Conservation (phyloP, 805 yeast species). For the Ogataea nakhonphanomensis region DNA sequence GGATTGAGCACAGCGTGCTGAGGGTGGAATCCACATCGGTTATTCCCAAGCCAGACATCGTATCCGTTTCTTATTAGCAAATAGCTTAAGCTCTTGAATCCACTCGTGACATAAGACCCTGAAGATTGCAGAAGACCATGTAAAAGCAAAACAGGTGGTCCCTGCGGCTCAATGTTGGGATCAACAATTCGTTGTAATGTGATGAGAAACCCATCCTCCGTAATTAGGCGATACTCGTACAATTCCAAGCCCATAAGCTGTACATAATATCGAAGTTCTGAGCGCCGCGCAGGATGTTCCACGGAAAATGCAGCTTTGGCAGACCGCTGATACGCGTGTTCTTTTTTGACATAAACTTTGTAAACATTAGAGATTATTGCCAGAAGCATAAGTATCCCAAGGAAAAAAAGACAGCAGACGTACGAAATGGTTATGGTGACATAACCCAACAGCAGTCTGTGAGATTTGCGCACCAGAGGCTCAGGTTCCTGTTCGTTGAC, state of each 20-base stretch:
- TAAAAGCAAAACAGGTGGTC: conserved; percentile 63
- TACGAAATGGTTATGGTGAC: conserved; percentile 13
- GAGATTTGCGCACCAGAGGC: conserved; percentile 13
- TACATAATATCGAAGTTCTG: conserved; percentile 63
- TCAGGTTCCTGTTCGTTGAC: conserved; percentile 10
- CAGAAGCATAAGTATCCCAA: conserved; percentile 24
- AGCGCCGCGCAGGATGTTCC: conserved; percentile 29
- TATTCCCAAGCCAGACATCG: conserved; percentile 91
- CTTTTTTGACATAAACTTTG: conserved; percentile 8
- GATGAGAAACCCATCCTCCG: conserved; percentile 79
- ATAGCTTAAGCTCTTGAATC: conserved; percentile 71
- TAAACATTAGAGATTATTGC: conserved; percentile 23
- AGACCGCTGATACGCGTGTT: conserved; percentile 8
- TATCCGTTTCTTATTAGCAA: conserved; percentile 49
- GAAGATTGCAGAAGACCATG: conserved; percentile 90
- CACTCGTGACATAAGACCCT: conserved; percentile 83
- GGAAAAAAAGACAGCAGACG: conserved; percentile 24
- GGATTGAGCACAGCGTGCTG: conserved; percentile 49
- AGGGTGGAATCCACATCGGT: conserved; percentile 81
- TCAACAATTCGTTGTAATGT: conserved; percentile 59
- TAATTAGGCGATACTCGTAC: conserved; percentile 55
- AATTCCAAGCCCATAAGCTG: conserved; percentile 56
- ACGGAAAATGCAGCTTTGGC: conserved; percentile 25
- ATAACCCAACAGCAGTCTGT: conserved; percentile 7
- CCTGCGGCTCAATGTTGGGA: conserved; percentile 36